Evolutionary conservation across 805 yeast species (phyloP).

Genomic region (Saturnispora silvae): DNA sequence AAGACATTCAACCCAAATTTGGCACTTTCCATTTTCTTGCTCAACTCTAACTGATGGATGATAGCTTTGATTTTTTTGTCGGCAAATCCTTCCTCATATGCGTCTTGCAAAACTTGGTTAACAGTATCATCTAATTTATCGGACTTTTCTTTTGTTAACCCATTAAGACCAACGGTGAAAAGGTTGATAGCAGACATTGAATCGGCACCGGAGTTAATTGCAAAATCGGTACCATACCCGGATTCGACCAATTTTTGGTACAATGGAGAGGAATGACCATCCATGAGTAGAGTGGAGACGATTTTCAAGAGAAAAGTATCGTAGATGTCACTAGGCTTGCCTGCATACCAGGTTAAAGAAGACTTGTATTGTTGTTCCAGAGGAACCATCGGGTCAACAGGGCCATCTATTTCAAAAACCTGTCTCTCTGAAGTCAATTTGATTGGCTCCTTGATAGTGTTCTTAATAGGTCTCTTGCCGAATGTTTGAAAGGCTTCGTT

Average conservation of each 20-base stretch:
- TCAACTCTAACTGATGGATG: constrained; percentile 76
- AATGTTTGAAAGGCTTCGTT: constrained; percentile 39
- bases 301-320: constrained; percentile 65
- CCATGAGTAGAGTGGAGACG: constrained; percentile 60
- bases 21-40: constrained; percentile 78
- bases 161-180: constrained; percentile 80
- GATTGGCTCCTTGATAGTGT: constrained; percentile 37
- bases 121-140: constrained; percentile 42
- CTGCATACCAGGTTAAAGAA: constrained; percentile 84
- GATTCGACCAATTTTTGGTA: constrained; percentile 80
- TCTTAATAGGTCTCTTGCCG: constrained; percentile 35
- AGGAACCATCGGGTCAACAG: constrained; percentile 69
- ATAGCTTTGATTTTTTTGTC: constrained; percentile 67
- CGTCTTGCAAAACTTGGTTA: constrained; percentile 34
- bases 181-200: constrained; percentile 65
- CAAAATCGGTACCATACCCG: constrained; percentile 75
- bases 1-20: constrained; percentile 79
- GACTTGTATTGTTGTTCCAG: constrained; percentile 61
- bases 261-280: constrained; percentile 87
- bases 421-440: constrained; percentile 26
- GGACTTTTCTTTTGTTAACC: constrained; percentile 39
- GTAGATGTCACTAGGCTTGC: constrained; percentile 58
- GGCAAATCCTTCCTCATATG: constrained; percentile 38
- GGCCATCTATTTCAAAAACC: constrained; percentile 47
- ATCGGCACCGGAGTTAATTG: constrained; percentile 83